Percentiles rank a stretch among this genome's conserved stretches.
Conservation (phyloP, 441 rosid genomes). For the Pelargonium myrrhifolium region DNA sequence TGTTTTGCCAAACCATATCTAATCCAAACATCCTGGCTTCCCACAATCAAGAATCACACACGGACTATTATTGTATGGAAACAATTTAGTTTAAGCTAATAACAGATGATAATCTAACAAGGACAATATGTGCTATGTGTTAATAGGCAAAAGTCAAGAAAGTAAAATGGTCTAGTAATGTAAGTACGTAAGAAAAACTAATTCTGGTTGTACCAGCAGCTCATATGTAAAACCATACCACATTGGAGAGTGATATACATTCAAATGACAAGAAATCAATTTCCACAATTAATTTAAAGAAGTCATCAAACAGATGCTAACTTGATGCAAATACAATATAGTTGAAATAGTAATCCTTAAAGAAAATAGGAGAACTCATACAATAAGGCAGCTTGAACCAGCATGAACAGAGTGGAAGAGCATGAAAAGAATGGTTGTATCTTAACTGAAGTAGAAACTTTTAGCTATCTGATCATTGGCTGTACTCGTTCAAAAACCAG, state of each 20-base stretch:
- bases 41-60: neutral
- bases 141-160: neutral
- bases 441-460: too few relatives aligned
- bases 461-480: too few relatives aligned
- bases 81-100: neutral
- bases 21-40: neutral
- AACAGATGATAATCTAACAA: neutral
- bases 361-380: neutral
- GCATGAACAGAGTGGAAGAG: too few relatives aligned
- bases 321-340: neutral
- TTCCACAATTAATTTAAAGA: neutral
- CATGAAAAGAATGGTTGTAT: too few relatives aligned
- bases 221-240: neutral
- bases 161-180: neutral
- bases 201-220: neutral
- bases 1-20: neutral
- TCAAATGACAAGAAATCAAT: neutral
- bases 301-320: neutral
- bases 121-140: neutral
- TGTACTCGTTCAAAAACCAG: too few relatives aligned
- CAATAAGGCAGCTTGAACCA: neutral
- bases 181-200: neutral
- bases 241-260: neutral
- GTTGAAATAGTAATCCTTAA: neutral
- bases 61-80: too few relatives aligned